Evolutionary conservation across 2,329 filamentous ascomycete species (phyloP).

Genomic region (Pseudogymnoascus pannorum): DNA sequence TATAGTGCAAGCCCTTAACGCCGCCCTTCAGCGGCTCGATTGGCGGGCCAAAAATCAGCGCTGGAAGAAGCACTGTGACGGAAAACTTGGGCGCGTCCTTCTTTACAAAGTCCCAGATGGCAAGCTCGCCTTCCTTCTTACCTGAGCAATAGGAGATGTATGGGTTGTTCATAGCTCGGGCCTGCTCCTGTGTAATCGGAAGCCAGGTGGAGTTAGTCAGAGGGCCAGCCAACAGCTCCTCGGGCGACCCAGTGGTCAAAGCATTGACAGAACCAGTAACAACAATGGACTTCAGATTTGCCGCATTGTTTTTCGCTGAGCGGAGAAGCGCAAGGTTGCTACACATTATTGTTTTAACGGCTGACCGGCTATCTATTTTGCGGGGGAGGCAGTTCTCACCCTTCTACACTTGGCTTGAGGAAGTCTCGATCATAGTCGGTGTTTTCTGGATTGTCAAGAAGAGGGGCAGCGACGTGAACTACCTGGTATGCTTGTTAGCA

Average conservation of each 20-base stretch:
- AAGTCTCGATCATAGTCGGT: constrained; percentile 28
- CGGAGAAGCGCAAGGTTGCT: constrained; percentile 26
- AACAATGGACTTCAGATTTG: constrained; percentile 25
- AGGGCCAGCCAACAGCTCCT: constrained; percentile 21
- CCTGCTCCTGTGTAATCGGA: constrained; percentile 20
- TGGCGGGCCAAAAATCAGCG: constrained; percentile 25
- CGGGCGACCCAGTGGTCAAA: constrained; percentile 20
- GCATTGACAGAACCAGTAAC: constrained; percentile 27
- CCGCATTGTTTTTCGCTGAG: constrained; percentile 22
- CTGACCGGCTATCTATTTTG: neutral
- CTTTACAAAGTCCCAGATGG: constrained; percentile 26
- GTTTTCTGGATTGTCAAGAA: constrained; percentile 23
- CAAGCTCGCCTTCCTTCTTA: constrained; percentile 26
- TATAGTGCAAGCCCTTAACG: constrained; percentile 24
- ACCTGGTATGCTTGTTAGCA: constrained; percentile 12
- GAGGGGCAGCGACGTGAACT: constrained; percentile 27
- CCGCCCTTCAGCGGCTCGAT: constrained; percentile 21
- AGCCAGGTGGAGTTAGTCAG: constrained; percentile 23
- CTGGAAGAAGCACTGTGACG: constrained; percentile 24
- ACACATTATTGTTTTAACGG: neutral
- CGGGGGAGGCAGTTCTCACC: constrained; percentile 14
- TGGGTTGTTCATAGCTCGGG: constrained; percentile 20
- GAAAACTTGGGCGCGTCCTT: constrained; percentile 18
- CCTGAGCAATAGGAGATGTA: constrained; percentile 25
- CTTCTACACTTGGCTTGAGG: constrained; percentile 24